These are phyloP conservation scores for Osmanthus fragrans DNA, from an alignment of 257 asterid species.

Conservation along the genomic window DNA sequence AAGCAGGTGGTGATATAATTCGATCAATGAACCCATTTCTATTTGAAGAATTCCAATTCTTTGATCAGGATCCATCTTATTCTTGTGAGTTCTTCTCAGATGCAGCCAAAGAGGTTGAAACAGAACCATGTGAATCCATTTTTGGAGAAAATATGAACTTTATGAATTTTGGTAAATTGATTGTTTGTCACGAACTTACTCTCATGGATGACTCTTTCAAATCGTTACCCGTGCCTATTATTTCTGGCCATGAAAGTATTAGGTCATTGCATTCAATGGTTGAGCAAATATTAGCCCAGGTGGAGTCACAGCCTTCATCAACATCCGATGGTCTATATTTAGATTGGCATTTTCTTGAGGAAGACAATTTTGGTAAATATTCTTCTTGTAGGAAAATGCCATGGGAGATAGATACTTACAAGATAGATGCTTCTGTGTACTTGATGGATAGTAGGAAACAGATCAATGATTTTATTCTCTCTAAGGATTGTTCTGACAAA, in stretches of 20 bases:
- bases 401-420: constrained; percentile 53
- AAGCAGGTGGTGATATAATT: constrained; percentile 31
- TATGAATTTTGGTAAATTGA: constrained; percentile 55
- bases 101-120: constrained; percentile 42
- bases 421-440: constrained; percentile 39
- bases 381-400: constrained; percentile 46
- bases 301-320: constrained; percentile 63
- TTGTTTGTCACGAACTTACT: constrained; percentile 81
- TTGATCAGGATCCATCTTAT: constrained; percentile 47
- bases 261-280: constrained; percentile 46
- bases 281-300: constrained; percentile 52
- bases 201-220: constrained; percentile 70
- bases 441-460: constrained; percentile 40
- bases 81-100: constrained; percentile 47
- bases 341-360: constrained; percentile 83
- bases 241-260: constrained; percentile 41
- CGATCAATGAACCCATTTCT: constrained; percentile 32
- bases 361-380: constrained; percentile 44
- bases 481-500: constrained; percentile 45
- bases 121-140: constrained; percentile 59
- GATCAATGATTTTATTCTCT: constrained; percentile 57
- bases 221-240: constrained; percentile 80
- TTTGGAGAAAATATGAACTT: constrained; percentile 67
- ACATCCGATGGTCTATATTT: constrained; percentile 80
- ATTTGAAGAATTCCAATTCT: constrained; percentile 60